phyloP scores from a whole-genome alignment of 306 rosid species.

The Elaeagnus macrophylla region DNA sequence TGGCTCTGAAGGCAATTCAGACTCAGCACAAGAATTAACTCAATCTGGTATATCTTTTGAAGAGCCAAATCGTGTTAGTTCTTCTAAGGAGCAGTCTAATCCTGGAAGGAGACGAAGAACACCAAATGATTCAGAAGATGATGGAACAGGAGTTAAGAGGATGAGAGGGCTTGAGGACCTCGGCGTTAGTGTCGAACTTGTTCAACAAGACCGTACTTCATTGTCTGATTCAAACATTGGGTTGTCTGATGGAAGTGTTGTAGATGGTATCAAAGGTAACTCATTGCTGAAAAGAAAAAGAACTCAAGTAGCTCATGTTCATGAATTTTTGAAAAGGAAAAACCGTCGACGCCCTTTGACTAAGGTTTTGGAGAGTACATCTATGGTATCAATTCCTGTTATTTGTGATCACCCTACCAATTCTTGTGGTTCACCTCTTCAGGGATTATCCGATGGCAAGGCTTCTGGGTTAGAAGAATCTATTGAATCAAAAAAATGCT shows the following conservation, averaged over 20 bases:
- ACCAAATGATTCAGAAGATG: constrained; percentile 96
- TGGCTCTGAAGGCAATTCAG: constrained; percentile 56
- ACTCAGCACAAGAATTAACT: constrained; percentile 76
- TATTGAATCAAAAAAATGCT: constrained; percentile 40
- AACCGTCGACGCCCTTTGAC: constrained; percentile 66
- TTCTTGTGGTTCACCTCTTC: constrained; percentile 42
- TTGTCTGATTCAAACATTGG: constrained; percentile 33
- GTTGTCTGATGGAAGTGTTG: constrained; percentile 45
- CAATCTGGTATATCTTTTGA: constrained; percentile 90
- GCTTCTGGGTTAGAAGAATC: constrained; percentile 48
- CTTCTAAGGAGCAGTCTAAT: constrained; percentile 53
- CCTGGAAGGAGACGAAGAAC: constrained; percentile 81
- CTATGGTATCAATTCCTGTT: constrained; percentile 74
- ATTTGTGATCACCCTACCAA: constrained; percentile 53
- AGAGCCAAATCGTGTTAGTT: constrained; percentile 64
- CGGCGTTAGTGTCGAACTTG: constrained; percentile 60
- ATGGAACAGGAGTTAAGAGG: constrained; percentile 81
- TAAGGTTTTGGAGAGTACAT: constrained; percentile 83
- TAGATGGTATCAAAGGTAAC: constrained; percentile 44
- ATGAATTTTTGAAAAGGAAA: constrained; percentile 61
- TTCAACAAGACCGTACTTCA: constrained; percentile 52
- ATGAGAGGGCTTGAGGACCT: constrained; percentile 95
- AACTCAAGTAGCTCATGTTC: constrained; percentile 57
- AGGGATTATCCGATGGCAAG: constrained; percentile 44
- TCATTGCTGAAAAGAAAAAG: constrained; percentile 64